These are phyloP conservation scores for Funneliformis caledonium DNA, from an alignment of 371 early-diverging fungal genomes.

Conservation along the genomic window DNA sequence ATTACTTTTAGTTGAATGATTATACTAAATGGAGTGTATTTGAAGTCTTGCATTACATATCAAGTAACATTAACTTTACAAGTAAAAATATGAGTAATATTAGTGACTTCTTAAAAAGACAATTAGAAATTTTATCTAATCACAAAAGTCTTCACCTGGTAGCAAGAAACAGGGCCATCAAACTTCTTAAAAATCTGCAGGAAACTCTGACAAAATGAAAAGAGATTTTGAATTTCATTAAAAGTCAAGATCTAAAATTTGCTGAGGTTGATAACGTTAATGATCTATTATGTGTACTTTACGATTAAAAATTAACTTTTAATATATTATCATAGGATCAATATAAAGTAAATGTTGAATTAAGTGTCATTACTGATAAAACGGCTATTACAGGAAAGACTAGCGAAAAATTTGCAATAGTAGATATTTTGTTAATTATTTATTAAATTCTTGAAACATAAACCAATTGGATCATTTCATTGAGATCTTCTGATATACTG, in stretches of 20 bases:
- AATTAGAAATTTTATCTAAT: slow-evolving; percentile 33
- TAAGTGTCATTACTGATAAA: slow-evolving; percentile 39
- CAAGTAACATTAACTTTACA: slow-evolving; percentile 17
- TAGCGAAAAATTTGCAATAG: slow-evolving; percentile 31
- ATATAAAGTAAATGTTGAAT: slow-evolving; percentile 39
- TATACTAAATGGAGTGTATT: slow-evolving; percentile 33
- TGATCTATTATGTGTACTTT: slow-evolving; percentile 30
- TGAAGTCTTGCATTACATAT: slow-evolving; percentile 16
- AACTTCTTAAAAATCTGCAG: slow-evolving; percentile 36
- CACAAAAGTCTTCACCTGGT: slow-evolving; percentile 24
- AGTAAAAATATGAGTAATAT: slow-evolving; percentile 32
- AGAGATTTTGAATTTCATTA: slow-evolving; percentile 30
- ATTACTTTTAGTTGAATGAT: slow-evolving; percentile 21
- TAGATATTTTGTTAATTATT: slow-evolving; percentile 36
- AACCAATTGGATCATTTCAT: slow-evolving; percentile 32
- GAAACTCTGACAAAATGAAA: slow-evolving; percentile 4
- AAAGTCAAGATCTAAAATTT: slow-evolving; percentile 37
- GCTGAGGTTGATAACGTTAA: slow-evolving; percentile 36
- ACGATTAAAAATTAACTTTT: slow-evolving; percentile 32
- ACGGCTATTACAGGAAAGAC: slow-evolving; percentile 31
- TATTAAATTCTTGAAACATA: slow-evolving; percentile 20
- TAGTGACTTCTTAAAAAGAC: slow-evolving; percentile 10
- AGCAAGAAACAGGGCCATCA: slow-evolving; percentile 35
- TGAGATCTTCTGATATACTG: slow-evolving; percentile 24
- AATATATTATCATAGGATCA: slow-evolving; percentile 34